Evolutionary conservation across 257 asterid species (phyloP).

Genomic region (Jasminum sambac): DNA sequence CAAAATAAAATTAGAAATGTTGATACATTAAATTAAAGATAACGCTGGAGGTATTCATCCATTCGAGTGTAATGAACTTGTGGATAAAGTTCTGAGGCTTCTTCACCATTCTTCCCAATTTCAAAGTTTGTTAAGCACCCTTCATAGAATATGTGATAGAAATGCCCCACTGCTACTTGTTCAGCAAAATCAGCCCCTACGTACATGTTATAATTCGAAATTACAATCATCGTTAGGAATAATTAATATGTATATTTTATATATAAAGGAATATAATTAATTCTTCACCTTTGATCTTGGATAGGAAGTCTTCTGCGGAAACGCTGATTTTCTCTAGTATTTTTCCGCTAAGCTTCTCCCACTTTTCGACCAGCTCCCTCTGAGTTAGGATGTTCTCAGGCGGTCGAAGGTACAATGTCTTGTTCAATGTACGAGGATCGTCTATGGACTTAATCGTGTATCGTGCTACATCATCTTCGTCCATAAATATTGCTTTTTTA

Average conservation of each 20-base stretch:
- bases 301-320: slow-evolving; percentile 55
- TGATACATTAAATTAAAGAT: slow-evolving; percentile 14
- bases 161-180: slow-evolving; percentile 79
- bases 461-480: slow-evolving; percentile 67
- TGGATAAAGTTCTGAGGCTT: slow-evolving; percentile 78
- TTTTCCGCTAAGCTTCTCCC: slow-evolving; percentile 67
- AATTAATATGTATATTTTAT: not conserved
- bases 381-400: slow-evolving; percentile 61
- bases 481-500: slow-evolving; percentile 51
- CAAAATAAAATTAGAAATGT: no score
- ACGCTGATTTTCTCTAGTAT: slow-evolving; percentile 46
- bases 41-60: slow-evolving; percentile 55
- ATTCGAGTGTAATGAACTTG: slow-evolving; percentile 61
- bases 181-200: slow-evolving; percentile 48
- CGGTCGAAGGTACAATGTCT: slow-evolving; percentile 72
- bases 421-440: slow-evolving; percentile 73
- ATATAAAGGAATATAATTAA: no score
- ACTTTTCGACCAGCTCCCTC: slow-evolving; percentile 48
- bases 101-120: slow-evolving; percentile 61
- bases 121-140: slow-evolving; percentile 80
- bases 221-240: no score
- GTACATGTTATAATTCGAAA: not conserved
- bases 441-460: slow-evolving; percentile 64
- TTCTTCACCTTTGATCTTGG: slow-evolving; percentile 52
- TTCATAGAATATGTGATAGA: slow-evolving; percentile 72